Percentiles rank a stretch among this genome's conserved stretches.
Evolutionary conservation across 1,284 basidiomycete species (phyloP).

Genomic region (Cutaneotrichosporon sp.): DNA sequence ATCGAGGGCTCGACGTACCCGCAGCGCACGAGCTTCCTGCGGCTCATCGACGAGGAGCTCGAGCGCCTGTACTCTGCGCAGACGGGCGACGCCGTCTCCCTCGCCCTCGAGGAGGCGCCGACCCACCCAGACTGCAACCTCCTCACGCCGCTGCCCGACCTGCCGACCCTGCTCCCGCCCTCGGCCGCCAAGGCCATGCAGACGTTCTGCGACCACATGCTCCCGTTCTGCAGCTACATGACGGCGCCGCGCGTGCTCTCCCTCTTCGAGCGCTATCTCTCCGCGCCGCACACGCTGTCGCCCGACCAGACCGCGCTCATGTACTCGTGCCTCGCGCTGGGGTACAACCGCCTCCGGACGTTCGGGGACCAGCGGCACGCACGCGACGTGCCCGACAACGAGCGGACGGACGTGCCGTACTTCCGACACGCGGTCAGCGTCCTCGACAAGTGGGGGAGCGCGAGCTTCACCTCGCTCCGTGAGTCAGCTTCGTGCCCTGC

Average conservation of each 20-base stretch:
- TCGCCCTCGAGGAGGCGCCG: conserved; percentile 15
- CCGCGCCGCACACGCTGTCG: conserved; percentile 14
- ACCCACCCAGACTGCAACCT: conserved; percentile 21
- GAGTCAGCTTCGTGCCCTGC: conserved; percentile 5
- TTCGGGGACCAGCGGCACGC: conserved; percentile 3
- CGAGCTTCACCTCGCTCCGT: conserved; percentile 24
- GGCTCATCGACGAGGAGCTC: conserved; percentile 16
- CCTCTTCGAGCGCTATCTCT: conserved; percentile 21
- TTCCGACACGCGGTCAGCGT: conserved; percentile 21
- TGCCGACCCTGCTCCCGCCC: conserved; percentile 17
- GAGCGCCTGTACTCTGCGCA: conserved; percentile 15
- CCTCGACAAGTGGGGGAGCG: conserved; percentile 20
- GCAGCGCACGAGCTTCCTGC: conserved; percentile 17
- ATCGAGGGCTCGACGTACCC: conserved; percentile 26
- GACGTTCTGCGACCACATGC: conserved; percentile 18
- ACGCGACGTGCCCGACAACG: conserved; percentile 6
- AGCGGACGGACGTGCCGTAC: conserved; percentile 18
- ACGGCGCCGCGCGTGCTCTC: conserved; percentile 17
- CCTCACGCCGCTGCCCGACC: conserved; percentile 16
- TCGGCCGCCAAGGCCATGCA: conserved; percentile 17
- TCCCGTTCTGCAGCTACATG: conserved; percentile 26
- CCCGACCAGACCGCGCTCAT: conserved; percentile 22
- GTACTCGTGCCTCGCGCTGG: conserved; percentile 20
- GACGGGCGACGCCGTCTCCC: conserved; percentile 16
- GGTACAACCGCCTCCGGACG: conserved; percentile 15